These are phyloP conservation scores for Plasmodium ovale DNA, from an alignment of 169 alveolate species.

Conservation along the genomic window DNA sequence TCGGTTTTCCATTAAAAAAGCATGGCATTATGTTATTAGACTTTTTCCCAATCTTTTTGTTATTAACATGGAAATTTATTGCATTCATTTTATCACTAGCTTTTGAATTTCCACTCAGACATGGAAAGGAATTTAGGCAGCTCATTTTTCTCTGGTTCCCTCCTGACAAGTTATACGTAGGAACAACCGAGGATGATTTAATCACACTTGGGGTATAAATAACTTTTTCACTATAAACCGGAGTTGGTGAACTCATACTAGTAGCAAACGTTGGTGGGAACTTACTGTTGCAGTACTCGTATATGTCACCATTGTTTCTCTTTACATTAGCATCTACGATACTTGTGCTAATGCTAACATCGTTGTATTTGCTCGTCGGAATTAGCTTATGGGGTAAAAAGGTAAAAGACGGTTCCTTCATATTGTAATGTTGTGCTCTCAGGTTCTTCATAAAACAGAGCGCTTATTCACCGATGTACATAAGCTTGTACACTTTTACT, in stretches of 20 bases:
- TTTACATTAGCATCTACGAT: slow-evolving; percentile 4
- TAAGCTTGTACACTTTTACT: too few relatives aligned
- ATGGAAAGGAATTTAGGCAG: slow-evolving; percentile 46
- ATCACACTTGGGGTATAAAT: slow-evolving; percentile 14
- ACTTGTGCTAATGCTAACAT: not conserved
- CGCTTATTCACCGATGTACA: too few relatives aligned
- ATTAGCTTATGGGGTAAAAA: slow-evolving; percentile 17
- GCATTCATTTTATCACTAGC: slow-evolving; percentile 1
- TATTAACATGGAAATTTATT: too few relatives aligned
- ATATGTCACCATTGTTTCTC: slow-evolving; percentile 5
- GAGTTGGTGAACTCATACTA: not conserved
- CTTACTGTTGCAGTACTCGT: slow-evolving; percentile 15
- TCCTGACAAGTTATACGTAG: not conserved
- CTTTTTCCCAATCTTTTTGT: not conserved
- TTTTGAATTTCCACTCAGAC: slow-evolving; percentile 8
- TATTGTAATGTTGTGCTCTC: too few relatives aligned
- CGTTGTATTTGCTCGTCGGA: slow-evolving; percentile 11
- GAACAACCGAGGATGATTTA: not conserved
- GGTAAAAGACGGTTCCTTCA: slow-evolving; percentile 8
- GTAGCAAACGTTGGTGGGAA: not conserved
- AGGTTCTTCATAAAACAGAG: too few relatives aligned
- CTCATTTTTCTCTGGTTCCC: slow-evolving; percentile 7
- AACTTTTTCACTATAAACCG: slow-evolving; percentile 7
- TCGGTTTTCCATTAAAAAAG: not conserved
- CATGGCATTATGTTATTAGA: not conserved